These are phyloP conservation scores for Metschnikowia kunwiensis DNA, from an alignment of 805 yeast genomes.

Conservation along the genomic window DNA sequence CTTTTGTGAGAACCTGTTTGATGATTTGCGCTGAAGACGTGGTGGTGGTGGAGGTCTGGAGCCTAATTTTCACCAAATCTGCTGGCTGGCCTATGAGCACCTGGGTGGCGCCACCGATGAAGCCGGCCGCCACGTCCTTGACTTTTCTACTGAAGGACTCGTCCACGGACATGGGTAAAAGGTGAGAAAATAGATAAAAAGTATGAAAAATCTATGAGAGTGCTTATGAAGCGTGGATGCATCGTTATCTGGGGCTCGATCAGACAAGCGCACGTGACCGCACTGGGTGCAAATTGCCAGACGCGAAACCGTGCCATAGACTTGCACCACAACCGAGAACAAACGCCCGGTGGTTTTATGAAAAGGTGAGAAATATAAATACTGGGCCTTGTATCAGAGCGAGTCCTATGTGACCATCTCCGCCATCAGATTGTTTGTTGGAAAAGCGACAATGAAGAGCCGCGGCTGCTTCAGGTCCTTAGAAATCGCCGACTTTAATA, in stretches of 20 bases:
- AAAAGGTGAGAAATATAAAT: no score
- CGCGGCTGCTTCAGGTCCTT: no score
- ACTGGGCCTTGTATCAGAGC: no score
- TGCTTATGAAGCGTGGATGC: neutral
- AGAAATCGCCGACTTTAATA: neutral
- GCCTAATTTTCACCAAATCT: slow-evolving; percentile 41
- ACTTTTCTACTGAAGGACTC: slow-evolving; percentile 34
- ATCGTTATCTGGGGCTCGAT: slow-evolving; percentile 9
- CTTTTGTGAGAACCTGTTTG: slow-evolving; percentile 36
- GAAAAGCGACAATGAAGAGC: no score
- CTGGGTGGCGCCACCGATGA: slow-evolving; percentile 46
- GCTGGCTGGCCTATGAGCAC: slow-evolving; percentile 48
- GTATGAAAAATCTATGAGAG: neutral
- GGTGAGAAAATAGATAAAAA: neutral
- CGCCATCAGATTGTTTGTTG: no score
- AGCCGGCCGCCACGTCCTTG: slow-evolving; percentile 44
- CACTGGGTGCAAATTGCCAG: slow-evolving; percentile 12
- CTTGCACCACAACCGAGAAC: neutral
- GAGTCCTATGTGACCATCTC: no score
- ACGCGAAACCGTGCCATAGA: neutral
- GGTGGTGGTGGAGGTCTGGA: slow-evolving; percentile 35
- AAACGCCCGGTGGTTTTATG: no score
- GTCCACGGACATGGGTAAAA: slow-evolving; percentile 25
- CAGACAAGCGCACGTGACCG: slow-evolving; percentile 23
- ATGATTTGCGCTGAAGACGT: slow-evolving; percentile 33